Evolutionary conservation across 1,284 basidiomycete genomes (phyloP), one percentile per base, ranked within the genome.

Genomic region (Moesziomyces antarcticus): DNA sequence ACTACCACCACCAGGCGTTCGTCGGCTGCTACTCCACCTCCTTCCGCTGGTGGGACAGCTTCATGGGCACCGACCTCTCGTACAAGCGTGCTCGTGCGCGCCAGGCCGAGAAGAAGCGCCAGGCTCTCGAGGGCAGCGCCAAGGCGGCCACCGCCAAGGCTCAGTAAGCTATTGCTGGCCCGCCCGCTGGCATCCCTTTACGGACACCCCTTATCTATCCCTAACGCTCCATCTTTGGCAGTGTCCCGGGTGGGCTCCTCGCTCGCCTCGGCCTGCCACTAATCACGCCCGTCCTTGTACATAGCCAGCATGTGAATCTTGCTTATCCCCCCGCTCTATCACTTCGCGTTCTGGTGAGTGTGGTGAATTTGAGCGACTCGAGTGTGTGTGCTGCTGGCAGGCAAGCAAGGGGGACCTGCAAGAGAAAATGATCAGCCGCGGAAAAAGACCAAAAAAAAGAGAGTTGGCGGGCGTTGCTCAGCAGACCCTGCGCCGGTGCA

Each of bases 1-100:
- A 82, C 75, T 77, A 85, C 71, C 82, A 85, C 72, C 84, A 84
- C 73, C 77, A 79, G 77, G 80, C 79, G 18, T 79, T 76, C 44
- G 57, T 82, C 3, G 73, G 78, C 61, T 82, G 79, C 77, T 80
- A 78, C 71, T 75, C 82, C 53, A 82, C 82, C 33, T 74, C 69
- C 46, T 84, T 84, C 80, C 65, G 82, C 25, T 82, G 79, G 79
- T 82, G 81, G 80, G 82, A 84, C 77, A 62, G 65, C 63, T 22
- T 82, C 16, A 67, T 84, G 71, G 81, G 82, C 54, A 84, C 82
- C 24, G 82, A 84, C 60, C 45, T 57, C 16, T 67, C 69, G 49
- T 84, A 84, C 80, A 77, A 82, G 73, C 74, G 79, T 25, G 56
- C 59, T 10, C 74, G 81, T 24, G 80, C 81, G 24, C 65, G 79